Conservation (phyloP, 352 stramenopile genomes). For the Globisporangium spiculum region DNA sequence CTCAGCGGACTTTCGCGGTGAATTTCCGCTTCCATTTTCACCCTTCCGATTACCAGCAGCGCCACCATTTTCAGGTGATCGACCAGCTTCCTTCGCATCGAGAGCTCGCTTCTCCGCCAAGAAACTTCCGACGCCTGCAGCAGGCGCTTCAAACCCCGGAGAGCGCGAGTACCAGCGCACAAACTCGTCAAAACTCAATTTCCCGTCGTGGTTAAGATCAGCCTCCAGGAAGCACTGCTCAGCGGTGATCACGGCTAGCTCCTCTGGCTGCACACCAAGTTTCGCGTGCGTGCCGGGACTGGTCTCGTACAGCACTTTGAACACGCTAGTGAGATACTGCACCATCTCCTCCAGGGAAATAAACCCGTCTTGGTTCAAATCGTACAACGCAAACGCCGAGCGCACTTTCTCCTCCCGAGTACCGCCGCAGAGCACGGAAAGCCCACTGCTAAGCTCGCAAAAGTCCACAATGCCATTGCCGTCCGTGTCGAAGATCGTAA, state of each 20-base stretch:
- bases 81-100: constrained; percentile 7
- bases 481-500: constrained; percentile 80
- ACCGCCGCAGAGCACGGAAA: constrained; percentile 82
- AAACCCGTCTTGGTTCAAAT: constrained; percentile 83
- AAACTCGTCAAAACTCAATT: constrained; percentile 87
- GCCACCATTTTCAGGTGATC: not conserved
- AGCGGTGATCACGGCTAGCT: constrained; percentile 74
- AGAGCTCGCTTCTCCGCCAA: constrained; percentile 14
- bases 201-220: constrained; percentile 76
- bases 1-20: constrained; percentile 1
- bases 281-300: constrained; percentile 55
- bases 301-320: constrained; percentile 86
- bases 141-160: constrained; percentile 39
- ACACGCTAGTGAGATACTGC: constrained; percentile 81
- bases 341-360: constrained; percentile 89
- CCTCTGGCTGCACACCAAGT: constrained; percentile 60
- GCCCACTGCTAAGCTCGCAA: constrained; percentile 76
- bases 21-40: constrained; percentile 5
- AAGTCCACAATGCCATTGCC: constrained; percentile 80
- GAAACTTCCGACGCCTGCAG: constrained; percentile 30
- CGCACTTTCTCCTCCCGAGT: constrained; percentile 82
- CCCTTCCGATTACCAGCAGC: not conserved
- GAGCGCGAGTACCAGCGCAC: constrained; percentile 79
- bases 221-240: constrained; percentile 86
- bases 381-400: constrained; percentile 84